These are phyloP conservation scores for Beauveria asiatica DNA, from an alignment of 2,329 filamentous ascomycete genomes.

Conservation along the genomic window DNA sequence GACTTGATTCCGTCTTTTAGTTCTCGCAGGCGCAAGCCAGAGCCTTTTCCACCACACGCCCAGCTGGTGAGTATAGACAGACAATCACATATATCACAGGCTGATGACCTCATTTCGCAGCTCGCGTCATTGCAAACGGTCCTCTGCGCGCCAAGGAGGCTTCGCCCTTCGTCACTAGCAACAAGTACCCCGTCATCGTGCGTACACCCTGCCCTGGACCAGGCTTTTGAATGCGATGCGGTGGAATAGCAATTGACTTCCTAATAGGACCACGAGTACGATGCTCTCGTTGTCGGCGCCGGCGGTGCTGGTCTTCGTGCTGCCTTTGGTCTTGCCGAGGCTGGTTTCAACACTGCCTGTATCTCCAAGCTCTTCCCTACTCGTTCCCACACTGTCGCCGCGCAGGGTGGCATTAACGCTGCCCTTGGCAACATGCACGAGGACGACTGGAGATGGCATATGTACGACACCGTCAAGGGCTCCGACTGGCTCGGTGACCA, in stretches of 20 bases:
- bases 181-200: slow-evolving; percentile 91
- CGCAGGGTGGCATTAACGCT: slow-evolving; percentile 79
- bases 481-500: slow-evolving; percentile 97
- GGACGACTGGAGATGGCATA: slow-evolving; percentile 98
- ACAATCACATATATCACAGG: neutral
- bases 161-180: slow-evolving; percentile 65
- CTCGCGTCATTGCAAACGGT: slow-evolving; percentile 76
- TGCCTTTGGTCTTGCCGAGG: slow-evolving; percentile 78
- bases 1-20: neutral
- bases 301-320: slow-evolving; percentile 75
- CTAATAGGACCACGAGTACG: slow-evolving; percentile 85
- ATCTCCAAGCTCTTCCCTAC: slow-evolving; percentile 84
- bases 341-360: slow-evolving; percentile 83
- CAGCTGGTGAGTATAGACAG: slow-evolving; percentile 56
- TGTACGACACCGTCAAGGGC: slow-evolving; percentile 98
- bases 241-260: neutral
- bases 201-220: slow-evolving; percentile 27
- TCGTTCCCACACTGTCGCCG: slow-evolving; percentile 75
- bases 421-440: slow-evolving; percentile 93
- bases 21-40: slow-evolving; percentile 43
- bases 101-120: slow-evolving; percentile 32
- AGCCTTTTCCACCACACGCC: slow-evolving; percentile 79
- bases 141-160: slow-evolving; percentile 91
- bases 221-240: neutral
- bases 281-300: slow-evolving; percentile 88